A percentile compares a stretch with the other conserved stretches of the same genome.
Conservation (phyloP, 1,284 basidiomycete species). For the Pseudozyma pruni region DNA sequence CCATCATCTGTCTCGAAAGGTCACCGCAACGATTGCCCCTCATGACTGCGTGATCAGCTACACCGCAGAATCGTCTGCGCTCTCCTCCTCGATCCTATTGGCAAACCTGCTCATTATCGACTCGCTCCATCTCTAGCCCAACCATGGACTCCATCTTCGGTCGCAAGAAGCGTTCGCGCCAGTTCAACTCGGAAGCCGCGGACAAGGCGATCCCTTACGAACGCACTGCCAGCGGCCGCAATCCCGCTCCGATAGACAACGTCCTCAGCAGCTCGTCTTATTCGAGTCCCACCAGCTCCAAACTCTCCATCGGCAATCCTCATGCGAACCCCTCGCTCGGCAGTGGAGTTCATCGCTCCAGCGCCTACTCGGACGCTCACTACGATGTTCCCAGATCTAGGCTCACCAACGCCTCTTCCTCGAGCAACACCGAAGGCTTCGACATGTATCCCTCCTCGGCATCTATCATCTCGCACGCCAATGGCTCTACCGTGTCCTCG, state of each 20-base stretch:
- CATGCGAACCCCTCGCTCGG: constrained; percentile 41
- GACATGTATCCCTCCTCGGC: constrained; percentile 21
- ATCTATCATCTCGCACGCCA: constrained; percentile 36
- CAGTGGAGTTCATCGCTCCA: constrained; percentile 36
- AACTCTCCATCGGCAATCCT: constrained; percentile 41
- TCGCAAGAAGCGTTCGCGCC: constrained; percentile 54
- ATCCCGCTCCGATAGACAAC: constrained; percentile 34
- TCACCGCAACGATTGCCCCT: constrained; percentile 4
- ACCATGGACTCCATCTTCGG: constrained; percentile 54
- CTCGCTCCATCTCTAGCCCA: too few relatives aligned
- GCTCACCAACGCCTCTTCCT: constrained; percentile 8
- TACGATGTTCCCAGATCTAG: constrained; percentile 19
- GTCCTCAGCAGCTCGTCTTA: constrained; percentile 20
- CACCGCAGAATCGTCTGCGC: constrained; percentile 5
- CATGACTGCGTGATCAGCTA: constrained; percentile 7
- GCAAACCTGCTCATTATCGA: background rate
- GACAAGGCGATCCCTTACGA: constrained; percentile 56
- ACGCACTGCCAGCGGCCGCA: constrained; percentile 41
- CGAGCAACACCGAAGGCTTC: constrained; percentile 17
- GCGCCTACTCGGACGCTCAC: constrained; percentile 28
- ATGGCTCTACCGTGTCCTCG: constrained; percentile 30
- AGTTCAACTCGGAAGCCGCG: constrained; percentile 48
- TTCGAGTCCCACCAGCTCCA: constrained; percentile 27
- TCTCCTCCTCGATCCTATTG: background rate
- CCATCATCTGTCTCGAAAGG: too few relatives aligned